Evolutionary conservation across 768 basidiomycete genomes (phyloP).

Genomic region (Pulveroboletus sp.): DNA sequence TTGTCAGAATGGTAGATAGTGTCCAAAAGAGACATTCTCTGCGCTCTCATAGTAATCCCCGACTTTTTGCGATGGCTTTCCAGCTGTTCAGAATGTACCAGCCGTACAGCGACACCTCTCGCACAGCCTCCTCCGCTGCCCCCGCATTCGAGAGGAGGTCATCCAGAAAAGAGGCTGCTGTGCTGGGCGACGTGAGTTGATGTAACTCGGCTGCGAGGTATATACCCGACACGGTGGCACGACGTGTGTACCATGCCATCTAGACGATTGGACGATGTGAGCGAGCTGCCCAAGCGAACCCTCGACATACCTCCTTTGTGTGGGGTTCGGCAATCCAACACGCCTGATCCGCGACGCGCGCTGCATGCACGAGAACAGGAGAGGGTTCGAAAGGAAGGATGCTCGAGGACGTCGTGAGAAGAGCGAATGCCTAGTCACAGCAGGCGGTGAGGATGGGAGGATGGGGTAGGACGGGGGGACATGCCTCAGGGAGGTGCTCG

Average conservation of each 20-base stretch:
- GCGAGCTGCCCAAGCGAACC: not conserved
- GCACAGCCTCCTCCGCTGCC: conserved; percentile 41
- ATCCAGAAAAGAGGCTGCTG: conserved; percentile 63
- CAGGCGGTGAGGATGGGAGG: too few species aligned
- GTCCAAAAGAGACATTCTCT: conserved; percentile 3
- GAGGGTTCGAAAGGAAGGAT: conserved; percentile 52
- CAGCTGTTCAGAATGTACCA: conserved; percentile 65
- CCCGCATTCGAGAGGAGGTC: conserved; percentile 51
- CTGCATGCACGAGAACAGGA: conserved; percentile 58
- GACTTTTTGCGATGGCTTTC: conserved; percentile 66
- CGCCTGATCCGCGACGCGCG: conserved; percentile 62
- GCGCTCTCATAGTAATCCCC: conserved; percentile 41
- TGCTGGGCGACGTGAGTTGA: conserved; percentile 71
- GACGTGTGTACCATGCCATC: conserved; percentile 69
- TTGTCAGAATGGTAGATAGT: conserved; percentile 12
- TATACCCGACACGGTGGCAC: conserved; percentile 59
- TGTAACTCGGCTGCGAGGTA: conserved; percentile 81
- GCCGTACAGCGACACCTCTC: conserved; percentile 52
- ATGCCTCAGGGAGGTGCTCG: conserved; percentile 60
- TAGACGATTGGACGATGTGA: conserved; percentile 21
- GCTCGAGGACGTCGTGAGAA: conserved; percentile 52
- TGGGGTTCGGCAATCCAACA: conserved; percentile 54
- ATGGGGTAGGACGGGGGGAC: conserved; percentile 9
- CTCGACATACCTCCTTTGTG: conserved; percentile 49
- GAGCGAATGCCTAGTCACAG: conserved; percentile 58